phyloP scores from a whole-genome alignment of 2,329 filamentous ascomycete genomes.

The Zasmidium cellare region DNA sequence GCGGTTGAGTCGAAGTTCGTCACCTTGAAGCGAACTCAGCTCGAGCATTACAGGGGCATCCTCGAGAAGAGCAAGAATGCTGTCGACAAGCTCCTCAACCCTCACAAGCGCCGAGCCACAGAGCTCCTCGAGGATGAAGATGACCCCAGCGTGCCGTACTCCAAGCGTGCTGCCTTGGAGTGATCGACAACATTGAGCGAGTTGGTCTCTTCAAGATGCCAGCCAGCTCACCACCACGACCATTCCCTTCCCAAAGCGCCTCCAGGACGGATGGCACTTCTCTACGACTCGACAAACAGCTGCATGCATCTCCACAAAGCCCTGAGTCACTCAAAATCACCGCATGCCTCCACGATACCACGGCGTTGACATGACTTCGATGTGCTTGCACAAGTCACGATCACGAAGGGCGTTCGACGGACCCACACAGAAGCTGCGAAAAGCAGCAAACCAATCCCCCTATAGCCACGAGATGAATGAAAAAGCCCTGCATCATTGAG shows the following conservation, averaged over 20 bases:
- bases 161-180: neutral
- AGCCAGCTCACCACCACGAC: too few species aligned
- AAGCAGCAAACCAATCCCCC: neutral
- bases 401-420: neutral
- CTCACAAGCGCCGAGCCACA: neutral
- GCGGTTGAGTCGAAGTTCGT: conserved; percentile 37
- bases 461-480: too few species aligned
- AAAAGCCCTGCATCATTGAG: neutral
- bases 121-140: neutral
- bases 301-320: too few species aligned
- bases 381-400: too few species aligned
- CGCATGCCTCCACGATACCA: too few species aligned
- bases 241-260: too few species aligned
- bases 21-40: conserved; percentile 26
- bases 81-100: conserved; percentile 1
- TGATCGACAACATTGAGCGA: neutral
- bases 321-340: too few species aligned
- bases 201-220: too few species aligned
- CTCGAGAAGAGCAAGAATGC: conserved; percentile 30
- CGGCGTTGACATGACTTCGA: too few species aligned
- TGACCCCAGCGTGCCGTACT: neutral
- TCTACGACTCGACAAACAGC: too few species aligned
- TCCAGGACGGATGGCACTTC: too few species aligned
- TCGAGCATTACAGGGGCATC: conserved; percentile 34
- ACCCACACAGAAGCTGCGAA: neutral